These are phyloP conservation scores for Irpex rosettiformis DNA, from an alignment of 1,284 basidiomycete genomes.

Conservation along the genomic window DNA sequence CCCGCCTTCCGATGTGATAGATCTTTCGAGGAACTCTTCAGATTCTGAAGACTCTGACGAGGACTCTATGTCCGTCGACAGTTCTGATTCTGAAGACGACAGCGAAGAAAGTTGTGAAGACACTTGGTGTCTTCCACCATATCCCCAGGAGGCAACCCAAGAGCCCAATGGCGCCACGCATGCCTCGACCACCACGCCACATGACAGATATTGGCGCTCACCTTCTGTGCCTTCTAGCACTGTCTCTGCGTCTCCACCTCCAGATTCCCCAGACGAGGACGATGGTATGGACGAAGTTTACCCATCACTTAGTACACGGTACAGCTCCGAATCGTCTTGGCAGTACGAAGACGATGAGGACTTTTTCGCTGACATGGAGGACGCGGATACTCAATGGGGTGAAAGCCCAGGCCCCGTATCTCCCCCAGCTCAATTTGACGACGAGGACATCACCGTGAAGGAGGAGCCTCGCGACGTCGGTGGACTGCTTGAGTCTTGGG, in stretches of 20 bases:
- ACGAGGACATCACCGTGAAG: slow-evolving; percentile 43
- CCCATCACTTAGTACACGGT: neutral
- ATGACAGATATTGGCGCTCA: slow-evolving; percentile 38
- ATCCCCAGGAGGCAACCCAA: slow-evolving; percentile 46
- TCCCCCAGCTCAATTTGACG: slow-evolving; percentile 40
- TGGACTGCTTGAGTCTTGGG: slow-evolving; percentile 63
- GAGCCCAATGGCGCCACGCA: slow-evolving; percentile 40
- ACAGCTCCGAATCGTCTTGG: slow-evolving; percentile 5
- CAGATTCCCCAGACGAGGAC: slow-evolving; percentile 61
- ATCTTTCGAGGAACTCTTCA: slow-evolving; percentile 32
- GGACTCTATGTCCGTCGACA: slow-evolving; percentile 28
- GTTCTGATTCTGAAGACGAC: slow-evolving; percentile 21
- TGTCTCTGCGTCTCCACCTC: slow-evolving; percentile 58
- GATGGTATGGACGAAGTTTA: slow-evolving; percentile 16
- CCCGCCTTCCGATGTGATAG: slow-evolving; percentile 33
- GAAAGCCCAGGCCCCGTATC: slow-evolving; percentile 59
- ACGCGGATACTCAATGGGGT: slow-evolving; percentile 45
- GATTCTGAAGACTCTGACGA: slow-evolving; percentile 20
- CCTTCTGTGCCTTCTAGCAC: slow-evolving; percentile 51
- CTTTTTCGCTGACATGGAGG: slow-evolving; percentile 33
- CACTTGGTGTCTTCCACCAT: slow-evolving; percentile 32
- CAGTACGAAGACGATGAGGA: slow-evolving; percentile 24
- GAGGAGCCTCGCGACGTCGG: slow-evolving; percentile 58
- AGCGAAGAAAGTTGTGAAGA: slow-evolving; percentile 26
- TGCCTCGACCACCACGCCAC: slow-evolving; percentile 22